These are phyloP conservation scores for Colletotrichum lini DNA, from an alignment of 2,329 filamentous ascomycete genomes.

Conservation along the genomic window DNA sequence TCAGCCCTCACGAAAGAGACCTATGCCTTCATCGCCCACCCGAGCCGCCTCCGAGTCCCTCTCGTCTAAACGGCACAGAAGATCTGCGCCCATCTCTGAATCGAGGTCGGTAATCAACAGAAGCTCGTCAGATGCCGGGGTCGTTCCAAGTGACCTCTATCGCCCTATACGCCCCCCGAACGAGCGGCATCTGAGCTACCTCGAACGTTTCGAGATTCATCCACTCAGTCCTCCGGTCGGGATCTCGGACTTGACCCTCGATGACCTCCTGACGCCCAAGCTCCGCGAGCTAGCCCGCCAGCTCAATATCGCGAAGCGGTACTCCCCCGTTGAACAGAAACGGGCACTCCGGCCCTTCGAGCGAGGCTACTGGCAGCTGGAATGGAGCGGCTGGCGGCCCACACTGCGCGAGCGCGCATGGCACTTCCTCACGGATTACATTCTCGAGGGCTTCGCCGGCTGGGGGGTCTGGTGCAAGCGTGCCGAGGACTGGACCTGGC, in stretches of 20 bases:
- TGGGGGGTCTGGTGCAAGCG: slow-evolving; percentile 77
- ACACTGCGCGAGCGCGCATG: slow-evolving; percentile 69
- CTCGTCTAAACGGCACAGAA: slow-evolving; percentile 47
- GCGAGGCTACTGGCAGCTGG: slow-evolving; percentile 83
- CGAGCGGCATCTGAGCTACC: slow-evolving; percentile 45
- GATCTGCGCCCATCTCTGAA: slow-evolving; percentile 30
- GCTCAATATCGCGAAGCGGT: slow-evolving; percentile 67
- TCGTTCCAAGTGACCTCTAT: slow-evolving; percentile 39
- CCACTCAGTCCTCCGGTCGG: slow-evolving; percentile 69
- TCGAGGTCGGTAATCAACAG: slow-evolving; percentile 48
- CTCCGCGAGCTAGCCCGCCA: slow-evolving; percentile 67
- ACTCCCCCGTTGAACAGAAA: slow-evolving; percentile 57
- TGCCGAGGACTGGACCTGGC: slow-evolving; percentile 57
- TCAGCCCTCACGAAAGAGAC: slow-evolving; percentile 26
- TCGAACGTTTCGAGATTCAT: slow-evolving; percentile 62
- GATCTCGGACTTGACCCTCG: slow-evolving; percentile 56
- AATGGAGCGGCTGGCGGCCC: slow-evolving; percentile 68
- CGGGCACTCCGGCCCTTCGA: slow-evolving; percentile 72
- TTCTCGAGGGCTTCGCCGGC: slow-evolving; percentile 72
- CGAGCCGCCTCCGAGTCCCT: slow-evolving; percentile 53
- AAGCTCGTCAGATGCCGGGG: slow-evolving; percentile 53
- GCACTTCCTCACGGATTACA: slow-evolving; percentile 71
- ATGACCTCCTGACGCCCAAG: slow-evolving; percentile 69
- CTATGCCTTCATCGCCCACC: slow-evolving; percentile 22
- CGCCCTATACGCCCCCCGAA: slow-evolving; percentile 41